Evolutionary conservation across 2,329 filamentous ascomycete species (phyloP), one percentile per base, ranked within the genome.

Genomic region (Botrytis sinoallii): DNA sequence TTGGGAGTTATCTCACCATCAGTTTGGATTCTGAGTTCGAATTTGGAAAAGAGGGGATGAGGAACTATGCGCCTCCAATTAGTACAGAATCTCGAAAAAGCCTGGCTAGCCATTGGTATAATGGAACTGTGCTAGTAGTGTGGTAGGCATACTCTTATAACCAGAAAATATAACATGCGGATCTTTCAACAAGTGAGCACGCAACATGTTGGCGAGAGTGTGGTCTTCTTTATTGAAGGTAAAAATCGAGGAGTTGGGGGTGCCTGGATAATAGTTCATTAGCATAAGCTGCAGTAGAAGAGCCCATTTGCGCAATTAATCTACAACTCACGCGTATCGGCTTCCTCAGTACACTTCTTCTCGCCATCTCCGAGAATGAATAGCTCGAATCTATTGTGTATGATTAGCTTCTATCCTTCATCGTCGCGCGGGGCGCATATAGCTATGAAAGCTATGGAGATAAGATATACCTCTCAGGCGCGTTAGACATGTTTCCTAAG

Each of bases 211-310:
- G 79, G 92, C 96, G 40, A 99, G 89, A 1, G 95, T 98, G 84
- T 98, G 95, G 79, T 99, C 96, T 83, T 99, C 96, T 83, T 98
- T 98, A 84, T 94, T 93, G 84, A 99, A 91, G 74, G 93, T 90
- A 85, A 99, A 99, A 83, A 98, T 93, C 16, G 94, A 93, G n/a
- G 93, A 94, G 82, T 97, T 97, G 35, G 95, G 93, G 82, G 97
- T 94, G 81, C 94, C 94, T 96, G 74, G 59, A 66, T 35, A 57
- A 14, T n/a, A 74, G 38, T 64, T 71, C 35, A 72, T 61, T 52
- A 65, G 32, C 18, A 55, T 48, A 22, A 73, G 32, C n/a, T n/a
- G 52, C 38, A 18, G 18, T 1, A 20, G 71, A 25, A 29, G 67
- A 46, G 60, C 40, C 52, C 1, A 7, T 68, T 35, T 68, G 38